Conservation (phyloP, 495 filamentous ascomycete species). For the Aspergillus hancockii region DNA sequence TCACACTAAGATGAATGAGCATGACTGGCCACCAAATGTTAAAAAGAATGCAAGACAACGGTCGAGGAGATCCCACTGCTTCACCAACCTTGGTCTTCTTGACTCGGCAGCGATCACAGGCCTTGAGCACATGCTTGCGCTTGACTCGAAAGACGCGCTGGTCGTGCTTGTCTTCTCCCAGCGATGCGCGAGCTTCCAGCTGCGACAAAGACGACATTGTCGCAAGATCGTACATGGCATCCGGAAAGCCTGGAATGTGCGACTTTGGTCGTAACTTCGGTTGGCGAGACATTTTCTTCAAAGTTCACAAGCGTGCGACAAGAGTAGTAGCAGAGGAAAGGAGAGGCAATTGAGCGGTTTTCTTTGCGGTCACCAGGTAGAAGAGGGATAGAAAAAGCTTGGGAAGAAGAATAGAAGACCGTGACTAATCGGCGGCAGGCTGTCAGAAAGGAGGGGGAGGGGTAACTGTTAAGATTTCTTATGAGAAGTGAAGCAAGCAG, state of each 20-base stretch:
- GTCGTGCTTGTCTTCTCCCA: constrained; percentile 42
- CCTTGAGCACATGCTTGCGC: constrained; percentile 51
- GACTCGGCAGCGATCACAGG: constrained; percentile 50
- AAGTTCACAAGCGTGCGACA: constrained; percentile 2
- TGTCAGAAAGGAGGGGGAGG: constrained; percentile 21
- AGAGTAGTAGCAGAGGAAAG: constrained; percentile 6
- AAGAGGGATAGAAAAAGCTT: constrained; percentile 6
- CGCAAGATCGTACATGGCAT: constrained; percentile 39
- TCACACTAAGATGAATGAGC: constrained; percentile 40
- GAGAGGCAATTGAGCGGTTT: constrained; percentile 8
- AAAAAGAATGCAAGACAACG: constrained; percentile 1
- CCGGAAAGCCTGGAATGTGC: constrained; percentile 37
- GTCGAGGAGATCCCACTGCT: neutral
- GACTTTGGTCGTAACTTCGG: constrained; percentile 46
- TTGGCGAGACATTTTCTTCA: constrained; percentile 40
- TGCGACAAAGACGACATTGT: constrained; percentile 36
- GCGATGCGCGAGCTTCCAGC: constrained; percentile 31
- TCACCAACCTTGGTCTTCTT: constrained; percentile 50
- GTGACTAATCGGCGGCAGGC: constrained; percentile 18
- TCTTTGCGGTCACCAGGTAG: constrained; percentile 1
- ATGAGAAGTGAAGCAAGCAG: constrained; percentile 15
- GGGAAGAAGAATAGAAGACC: constrained; percentile 5
- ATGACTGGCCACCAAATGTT: constrained; percentile 1
- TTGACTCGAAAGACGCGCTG: constrained; percentile 52
- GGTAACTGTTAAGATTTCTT: constrained; percentile 16